A percentile compares a stretch with the other conserved stretches of the same genome.
Conservation (phyloP, 768 basidiomycete species). For the Collybiopsis luxurians region DNA sequence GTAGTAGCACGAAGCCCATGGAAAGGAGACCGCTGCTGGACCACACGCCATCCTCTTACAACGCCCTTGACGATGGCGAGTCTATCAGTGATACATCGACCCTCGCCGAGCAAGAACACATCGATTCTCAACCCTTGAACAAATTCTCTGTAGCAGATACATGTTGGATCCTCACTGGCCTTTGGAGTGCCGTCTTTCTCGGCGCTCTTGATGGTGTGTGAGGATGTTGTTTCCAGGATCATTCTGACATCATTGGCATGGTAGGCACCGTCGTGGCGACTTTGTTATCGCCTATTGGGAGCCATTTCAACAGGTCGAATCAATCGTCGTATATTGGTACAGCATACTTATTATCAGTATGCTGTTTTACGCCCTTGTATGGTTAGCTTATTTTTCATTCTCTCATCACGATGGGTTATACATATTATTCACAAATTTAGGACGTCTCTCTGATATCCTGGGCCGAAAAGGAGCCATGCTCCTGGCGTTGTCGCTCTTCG, state of each 20-base stretch:
- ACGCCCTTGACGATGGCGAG: constrained; percentile 40
- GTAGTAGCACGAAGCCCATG: constrained; percentile 42
- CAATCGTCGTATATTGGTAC: constrained; percentile 88
- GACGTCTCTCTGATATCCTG: constrained; percentile 80
- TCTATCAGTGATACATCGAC: constrained; percentile 21
- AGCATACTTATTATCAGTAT: constrained; percentile 82
- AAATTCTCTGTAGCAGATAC: constrained; percentile 53
- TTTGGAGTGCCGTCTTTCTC: constrained; percentile 83
- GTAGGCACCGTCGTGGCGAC: constrained; percentile 86
- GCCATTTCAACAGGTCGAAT: constrained; percentile 76
- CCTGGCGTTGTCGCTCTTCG: constrained; percentile 79
- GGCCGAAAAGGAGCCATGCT: constrained; percentile 88
- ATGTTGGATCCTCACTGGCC: constrained; percentile 68
- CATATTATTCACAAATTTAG: constrained; percentile 37
- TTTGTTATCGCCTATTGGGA: constrained; percentile 80
- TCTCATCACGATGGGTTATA: background rate
- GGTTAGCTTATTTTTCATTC: constrained; percentile 39
- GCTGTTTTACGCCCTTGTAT: constrained; percentile 89
- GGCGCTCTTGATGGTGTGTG: constrained; percentile 79
- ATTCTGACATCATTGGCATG: constrained; percentile 4
- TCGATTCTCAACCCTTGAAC: constrained; percentile 30
- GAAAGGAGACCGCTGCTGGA: constrained; percentile 60
- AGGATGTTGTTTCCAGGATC: background rate
- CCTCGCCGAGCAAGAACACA: constrained; percentile 22
- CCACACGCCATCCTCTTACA: constrained; percentile 45